Base-by-base conservation (phyloP, 2,329 filamentous ascomycete species). In the Pseudocercospora eumusae region DNA sequence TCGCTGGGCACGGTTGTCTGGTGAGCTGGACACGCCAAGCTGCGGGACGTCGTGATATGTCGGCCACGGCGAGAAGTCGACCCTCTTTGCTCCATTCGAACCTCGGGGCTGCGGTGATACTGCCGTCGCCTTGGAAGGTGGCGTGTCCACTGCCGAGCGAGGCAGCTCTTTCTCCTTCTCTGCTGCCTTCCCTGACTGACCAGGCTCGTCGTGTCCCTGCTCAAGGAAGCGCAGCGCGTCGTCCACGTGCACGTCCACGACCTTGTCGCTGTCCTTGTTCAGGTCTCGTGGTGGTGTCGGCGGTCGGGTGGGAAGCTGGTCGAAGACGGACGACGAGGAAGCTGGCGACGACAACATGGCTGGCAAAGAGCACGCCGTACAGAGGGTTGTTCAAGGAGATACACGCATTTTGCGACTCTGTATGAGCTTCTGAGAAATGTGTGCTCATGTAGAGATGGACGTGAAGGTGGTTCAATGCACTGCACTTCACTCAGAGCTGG, bases 1-100 rank as follows among this genome's bases (percentile, higher is more conserved):
- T 28, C 65, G 59, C 9, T 64, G 62, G 25, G 84, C 72, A 25
- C 77, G 75, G 31, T 42, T 44, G 6, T 52, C 68, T 6, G 79
- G 77, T n/a, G 78, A 76, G 66, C 76, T 79, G 53, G 75, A 56
- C 36, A 68, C 56, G 40, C 63, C 66, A 13, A 61, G 27, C 11
- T 61, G 62, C 13, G 69, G 64, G 9, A 68, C 67, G 7, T 68
- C 64, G 64, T 83, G 70, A 68, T 84, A 83, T 50, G 82, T 81
- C 11, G 82, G 80, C 74, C 80, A 83, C 70, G 84, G 82, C 18
- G 84, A 86, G 74, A 88, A 87, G 62, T 82, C 85, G 66, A 90
- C 88, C 67, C 82, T 82, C 76, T 88, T 88, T 64, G 62, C 50
- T 13, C 59, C 55, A 75, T 70, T 69, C 71, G 66, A 63, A 72